These are phyloP conservation scores for Solanum hybrid DNA, from an alignment of 305 asterid species.

Conservation along the genomic window DNA sequence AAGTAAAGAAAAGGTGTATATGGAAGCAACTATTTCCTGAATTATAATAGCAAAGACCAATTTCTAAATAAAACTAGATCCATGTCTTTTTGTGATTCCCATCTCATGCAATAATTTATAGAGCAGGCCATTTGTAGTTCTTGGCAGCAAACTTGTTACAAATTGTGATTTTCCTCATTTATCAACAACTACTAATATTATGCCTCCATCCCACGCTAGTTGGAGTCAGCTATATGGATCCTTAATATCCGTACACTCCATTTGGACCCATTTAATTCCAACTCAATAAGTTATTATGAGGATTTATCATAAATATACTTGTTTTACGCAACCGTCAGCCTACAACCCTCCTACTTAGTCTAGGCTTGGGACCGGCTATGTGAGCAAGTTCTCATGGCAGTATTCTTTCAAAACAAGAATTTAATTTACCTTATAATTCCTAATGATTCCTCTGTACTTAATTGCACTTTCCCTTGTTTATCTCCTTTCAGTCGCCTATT, in stretches of 20 bases:
- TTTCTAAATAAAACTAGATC: not conserved
- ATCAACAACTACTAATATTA: not conserved
- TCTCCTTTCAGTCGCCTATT: not conserved
- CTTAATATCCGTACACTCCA: not conserved
- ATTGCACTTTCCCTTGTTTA: not conserved
- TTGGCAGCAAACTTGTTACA: not conserved
- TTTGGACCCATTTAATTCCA: not conserved
- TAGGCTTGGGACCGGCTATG: not conserved
- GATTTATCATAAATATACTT: not conserved
- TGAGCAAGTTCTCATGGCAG: not conserved
- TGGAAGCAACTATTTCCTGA: not conserved
- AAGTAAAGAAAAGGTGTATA: not conserved
- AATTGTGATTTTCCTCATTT: slow-evolving; percentile 1
- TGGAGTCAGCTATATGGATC: not conserved
- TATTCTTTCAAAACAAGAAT: not conserved
- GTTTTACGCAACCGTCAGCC: not conserved
- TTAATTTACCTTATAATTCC: not conserved
- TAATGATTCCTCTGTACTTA: not conserved
- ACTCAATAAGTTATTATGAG: not conserved
- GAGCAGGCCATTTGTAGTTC: not conserved
- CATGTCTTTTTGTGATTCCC: not conserved
- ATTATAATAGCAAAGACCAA: not conserved
- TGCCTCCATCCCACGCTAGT: not conserved
- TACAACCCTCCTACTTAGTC: not conserved
- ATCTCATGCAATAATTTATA: not conserved